Base-by-base conservation (phyloP, 306 rosid species). In the Echinosophora koreensis region DNA sequence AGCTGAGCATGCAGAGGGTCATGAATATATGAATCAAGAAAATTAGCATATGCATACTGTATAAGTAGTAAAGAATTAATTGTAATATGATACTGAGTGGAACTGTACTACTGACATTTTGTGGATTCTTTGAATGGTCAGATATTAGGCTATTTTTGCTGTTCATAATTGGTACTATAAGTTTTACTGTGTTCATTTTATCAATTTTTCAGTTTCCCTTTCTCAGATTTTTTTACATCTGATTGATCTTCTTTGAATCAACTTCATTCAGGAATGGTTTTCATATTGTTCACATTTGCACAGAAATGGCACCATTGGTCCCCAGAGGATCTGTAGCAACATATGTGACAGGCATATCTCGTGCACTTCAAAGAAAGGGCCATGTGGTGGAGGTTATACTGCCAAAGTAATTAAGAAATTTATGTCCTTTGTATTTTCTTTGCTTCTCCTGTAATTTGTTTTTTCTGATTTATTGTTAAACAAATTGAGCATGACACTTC, bases 291-390 rank as follows among this genome's bases (percentile, higher is more conserved):
- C 98, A 94, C 80, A 91, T 94, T 80, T 94, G 92, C 85, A 86
- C 97, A 35, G 97, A 94, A 88, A 91, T 94, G 98, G 84, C 71
- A 56, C 98, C 97, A 10, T 62, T 94, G 84, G 88, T 90, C 66
- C 84, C 86, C n/a, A 51, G 82, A 76, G 90, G 98, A 86, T 81
- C 96, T 46, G 66, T 87, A 80, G 97, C 92, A 61, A 83, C 97
- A 41, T 94, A 91, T 82, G 92, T 94, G 77, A 94, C 94, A 2
- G 94, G 98, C 77, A 83, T 91, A 84, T 91, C 97, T 76, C 62
- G 82, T 77, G 98, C 97, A 50, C 87, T 94, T 62, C 98, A 94
- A 83, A 88, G 91, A 87, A 88, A 87, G 84, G 98, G 98, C 42
- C 87, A 94, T 84, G 75, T 87, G 76, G 98, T 88, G 82, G 98